A percentile compares a stretch with the other conserved stretches of the same genome.
Conservation (phyloP, 2,329 filamentous ascomycete species). For the Neocucurbitaria cava region DNA sequence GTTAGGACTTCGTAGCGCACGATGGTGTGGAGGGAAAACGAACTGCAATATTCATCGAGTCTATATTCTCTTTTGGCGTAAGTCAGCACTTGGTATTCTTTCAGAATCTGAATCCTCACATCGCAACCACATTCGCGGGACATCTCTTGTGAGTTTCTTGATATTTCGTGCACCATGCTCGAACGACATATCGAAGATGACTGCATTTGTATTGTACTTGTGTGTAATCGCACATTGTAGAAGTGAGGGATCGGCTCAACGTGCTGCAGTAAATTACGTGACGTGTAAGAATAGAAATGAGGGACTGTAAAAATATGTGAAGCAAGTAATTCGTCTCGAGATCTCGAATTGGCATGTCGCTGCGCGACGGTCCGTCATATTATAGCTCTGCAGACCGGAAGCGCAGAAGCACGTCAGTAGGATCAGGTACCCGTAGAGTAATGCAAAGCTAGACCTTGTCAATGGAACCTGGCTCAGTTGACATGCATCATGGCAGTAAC, state of each 20-base stretch:
- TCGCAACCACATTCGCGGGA: slow-evolving; percentile 61
- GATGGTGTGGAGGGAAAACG: slow-evolving; percentile 13
- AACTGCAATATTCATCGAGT: slow-evolving; percentile 57
- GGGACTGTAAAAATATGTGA: slow-evolving; percentile 5
- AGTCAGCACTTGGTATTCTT: slow-evolving; percentile 12
- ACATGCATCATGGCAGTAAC: slow-evolving; percentile 27
- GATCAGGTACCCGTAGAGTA: slow-evolving; percentile 31
- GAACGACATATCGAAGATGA: slow-evolving; percentile 62
- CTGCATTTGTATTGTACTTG: slow-evolving; percentile 65
- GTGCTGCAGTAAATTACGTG: slow-evolving; percentile 10
- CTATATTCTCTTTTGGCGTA: slow-evolving; percentile 53
- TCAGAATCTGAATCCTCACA: slow-evolving; percentile 42
- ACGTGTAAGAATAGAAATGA: slow-evolving; percentile 1
- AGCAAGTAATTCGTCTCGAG: slow-evolving; percentile 9
- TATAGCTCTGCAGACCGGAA: slow-evolving; percentile 17
- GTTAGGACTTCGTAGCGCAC: slow-evolving; percentile 16
- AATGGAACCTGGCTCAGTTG: slow-evolving; percentile 18
- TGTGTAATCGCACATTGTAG: slow-evolving; percentile 65
- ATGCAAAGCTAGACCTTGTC: slow-evolving; percentile 23
- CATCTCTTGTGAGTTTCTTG: slow-evolving; percentile 63
- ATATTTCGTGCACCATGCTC: slow-evolving; percentile 63
- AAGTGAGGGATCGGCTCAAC: slow-evolving; percentile 6
- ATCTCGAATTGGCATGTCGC: slow-evolving; percentile 20
- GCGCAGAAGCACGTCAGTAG: slow-evolving; percentile 22
- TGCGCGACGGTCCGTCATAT: slow-evolving; percentile 25